Evolutionary conservation across 1,139 yeast species (phyloP), one percentile per base, ranked within the genome.

Genomic region (Insectozyma bohioensis): DNA sequence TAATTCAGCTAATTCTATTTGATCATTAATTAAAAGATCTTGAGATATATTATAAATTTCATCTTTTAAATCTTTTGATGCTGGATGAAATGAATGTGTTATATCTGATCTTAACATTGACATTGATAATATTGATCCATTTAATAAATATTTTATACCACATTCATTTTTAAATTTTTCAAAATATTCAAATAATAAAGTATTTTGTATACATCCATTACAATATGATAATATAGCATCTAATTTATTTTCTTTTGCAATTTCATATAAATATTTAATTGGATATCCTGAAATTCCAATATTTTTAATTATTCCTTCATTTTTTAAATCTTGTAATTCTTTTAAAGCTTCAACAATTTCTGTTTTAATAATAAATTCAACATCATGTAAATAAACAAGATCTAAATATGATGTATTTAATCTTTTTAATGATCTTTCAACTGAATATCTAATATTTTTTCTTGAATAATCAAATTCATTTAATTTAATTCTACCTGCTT

Each of bases 271-370:
- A 38, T 75, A 80, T 12, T 77, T 78, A 14, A 90, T 79, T 0
- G 97, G 97, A 51, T 87, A 88, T 0, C 97, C 97, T 7, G 95
- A 80, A 28, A 88, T 61, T 6, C 97, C 97, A 37, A 88, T 72
- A 46, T 80, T 67, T 28, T 60, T 64, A 28, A 87, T 69, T 6
- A 72, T 26, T 0, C 95, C 95, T 47, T 79, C 78, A 4, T 64
- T 48, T 54, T 86, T 84, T 47, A 90, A 61, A 30, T 49, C 47
- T 46, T 64, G 70, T 45, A 87, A 67, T 46, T 78, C 83, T 23
- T 53, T 58, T 35, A 88, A 61, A 0, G 95, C 97, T 15, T 58
- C 82, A 18, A 76, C 49, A 5, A 82, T 75, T 15, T 72, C 71
- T 1, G 58, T 66, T 17, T 72, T 72, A 1, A 68, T 57, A 6